Conservation (phyloP, 208 protist species). For the Acanthamoeba culbertsoni region DNA sequence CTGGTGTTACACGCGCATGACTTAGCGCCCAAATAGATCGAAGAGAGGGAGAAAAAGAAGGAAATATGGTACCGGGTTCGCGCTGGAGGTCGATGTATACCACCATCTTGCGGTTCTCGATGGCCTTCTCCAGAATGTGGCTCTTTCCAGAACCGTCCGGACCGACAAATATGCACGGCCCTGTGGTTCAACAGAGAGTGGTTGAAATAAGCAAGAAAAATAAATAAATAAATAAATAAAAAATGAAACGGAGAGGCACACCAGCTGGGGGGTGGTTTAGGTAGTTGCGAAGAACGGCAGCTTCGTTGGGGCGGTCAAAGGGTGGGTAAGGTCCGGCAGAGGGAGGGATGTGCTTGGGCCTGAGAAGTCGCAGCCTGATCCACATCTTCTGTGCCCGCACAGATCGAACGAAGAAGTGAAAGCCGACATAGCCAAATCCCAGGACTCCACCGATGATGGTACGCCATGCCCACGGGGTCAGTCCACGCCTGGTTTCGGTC, state of each 20-base stretch:
- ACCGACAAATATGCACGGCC: conserved; percentile 27
- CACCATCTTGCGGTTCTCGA: conserved; percentile 46
- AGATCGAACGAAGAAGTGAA: conserved; percentile 32
- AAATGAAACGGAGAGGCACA: background rate
- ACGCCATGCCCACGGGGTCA: background rate
- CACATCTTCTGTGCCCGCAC: conserved; percentile 21
- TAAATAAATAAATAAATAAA: background rate
- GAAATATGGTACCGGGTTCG: background rate
- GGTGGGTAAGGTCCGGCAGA: background rate
- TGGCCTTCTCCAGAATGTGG: conserved; percentile 31
- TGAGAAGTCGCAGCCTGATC: background rate
- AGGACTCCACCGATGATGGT: background rate
- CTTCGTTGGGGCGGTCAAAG: conserved; percentile 1
- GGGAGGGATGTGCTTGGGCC: conserved; percentile 3
- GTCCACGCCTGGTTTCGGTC: too few species aligned
- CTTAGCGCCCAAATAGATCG: background rate
- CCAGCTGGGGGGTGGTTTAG: conserved; percentile 29
- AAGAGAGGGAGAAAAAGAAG: background rate
- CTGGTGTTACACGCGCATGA: too few species aligned
- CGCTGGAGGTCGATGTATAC: conserved; percentile 25
- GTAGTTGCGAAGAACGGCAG: conserved; percentile 12
- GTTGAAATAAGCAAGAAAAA: background rate
- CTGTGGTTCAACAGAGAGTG: background rate
- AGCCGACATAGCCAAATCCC: background rate
- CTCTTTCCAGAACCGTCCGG: conserved; percentile 4